Conservation (phyloP, 352 stramenopile species). For the Phytopythium cucurbitacearum region DNA sequence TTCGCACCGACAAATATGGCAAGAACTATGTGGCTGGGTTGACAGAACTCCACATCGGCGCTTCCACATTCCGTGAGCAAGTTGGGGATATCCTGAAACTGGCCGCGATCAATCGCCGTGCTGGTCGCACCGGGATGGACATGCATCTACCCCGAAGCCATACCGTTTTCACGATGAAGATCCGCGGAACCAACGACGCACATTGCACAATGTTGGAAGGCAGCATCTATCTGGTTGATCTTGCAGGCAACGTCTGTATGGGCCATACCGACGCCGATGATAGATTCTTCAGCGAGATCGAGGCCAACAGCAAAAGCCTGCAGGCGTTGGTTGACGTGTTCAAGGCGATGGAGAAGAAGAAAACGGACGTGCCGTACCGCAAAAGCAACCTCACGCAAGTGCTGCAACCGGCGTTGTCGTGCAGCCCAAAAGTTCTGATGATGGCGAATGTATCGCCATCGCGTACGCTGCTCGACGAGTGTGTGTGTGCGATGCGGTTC, state of each 20-base stretch:
- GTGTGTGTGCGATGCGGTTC: constrained; percentile 97
- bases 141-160: constrained; percentile 96
- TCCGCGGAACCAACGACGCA: constrained; percentile 78
- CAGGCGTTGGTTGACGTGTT: constrained; percentile 98
- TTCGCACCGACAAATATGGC: constrained; percentile 71
- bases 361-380: constrained; percentile 94
- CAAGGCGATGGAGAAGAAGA: constrained; percentile 94
- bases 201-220: constrained; percentile 89
- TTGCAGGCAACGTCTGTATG: constrained; percentile 95
- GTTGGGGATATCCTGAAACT: constrained; percentile 80
- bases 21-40: constrained; percentile 87
- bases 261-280: constrained; percentile 90
- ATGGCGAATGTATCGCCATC: constrained; percentile 99
- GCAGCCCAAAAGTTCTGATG: constrained; percentile 99
- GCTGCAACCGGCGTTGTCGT: constrained; percentile 97
- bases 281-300: constrained; percentile 93
- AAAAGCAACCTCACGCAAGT: constrained; percentile 99
- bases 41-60: constrained; percentile 68
- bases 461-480: constrained; percentile 92
- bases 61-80: constrained; percentile 71
- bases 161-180: constrained; percentile 96
- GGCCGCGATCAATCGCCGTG: constrained; percentile 90
- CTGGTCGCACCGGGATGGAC: constrained; percentile 97
- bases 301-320: constrained; percentile 99
- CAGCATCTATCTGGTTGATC: constrained; percentile 90